Conservation (phyloP, 2,329 filamentous ascomycete genomes). For the Fusarium nygamai region DNA sequence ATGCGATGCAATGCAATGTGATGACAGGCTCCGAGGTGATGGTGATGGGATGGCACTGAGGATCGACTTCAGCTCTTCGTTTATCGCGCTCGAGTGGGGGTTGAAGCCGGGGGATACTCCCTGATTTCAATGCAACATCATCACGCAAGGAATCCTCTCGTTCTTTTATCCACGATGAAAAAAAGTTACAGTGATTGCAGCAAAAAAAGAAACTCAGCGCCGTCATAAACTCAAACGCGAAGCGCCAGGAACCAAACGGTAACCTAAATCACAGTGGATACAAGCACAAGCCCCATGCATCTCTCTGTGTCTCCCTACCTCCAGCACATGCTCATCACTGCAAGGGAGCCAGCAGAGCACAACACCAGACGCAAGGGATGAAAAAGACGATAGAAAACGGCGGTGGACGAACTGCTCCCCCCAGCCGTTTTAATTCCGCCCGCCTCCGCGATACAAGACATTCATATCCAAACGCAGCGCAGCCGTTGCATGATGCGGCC, state of each 20-base stretch:
- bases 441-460: neutral
- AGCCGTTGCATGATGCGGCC: neutral
- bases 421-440: neutral
- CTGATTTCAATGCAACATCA: neutral
- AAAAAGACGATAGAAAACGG: neutral
- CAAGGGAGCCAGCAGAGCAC: slow-evolving; percentile 3
- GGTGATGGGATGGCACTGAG: neutral
- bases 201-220: neutral
- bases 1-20: neutral
- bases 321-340: neutral
- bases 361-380: slow-evolving; percentile 11
- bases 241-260: slow-evolving; percentile 17
- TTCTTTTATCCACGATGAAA: neutral
- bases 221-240: neutral
- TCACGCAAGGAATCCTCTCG: neutral
- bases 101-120: neutral
- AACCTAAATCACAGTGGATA: slow-evolving; percentile 5
- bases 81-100: slow-evolving; percentile 17
- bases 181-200: neutral
- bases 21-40: neutral
- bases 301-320: neutral
- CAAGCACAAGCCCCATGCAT: neutral
- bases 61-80: slow-evolving; percentile 23
- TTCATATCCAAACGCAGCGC: neutral
- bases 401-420: neutral